Conservation (phyloP, 345 rosid genomes). For the Syzygium oleosum region DNA sequence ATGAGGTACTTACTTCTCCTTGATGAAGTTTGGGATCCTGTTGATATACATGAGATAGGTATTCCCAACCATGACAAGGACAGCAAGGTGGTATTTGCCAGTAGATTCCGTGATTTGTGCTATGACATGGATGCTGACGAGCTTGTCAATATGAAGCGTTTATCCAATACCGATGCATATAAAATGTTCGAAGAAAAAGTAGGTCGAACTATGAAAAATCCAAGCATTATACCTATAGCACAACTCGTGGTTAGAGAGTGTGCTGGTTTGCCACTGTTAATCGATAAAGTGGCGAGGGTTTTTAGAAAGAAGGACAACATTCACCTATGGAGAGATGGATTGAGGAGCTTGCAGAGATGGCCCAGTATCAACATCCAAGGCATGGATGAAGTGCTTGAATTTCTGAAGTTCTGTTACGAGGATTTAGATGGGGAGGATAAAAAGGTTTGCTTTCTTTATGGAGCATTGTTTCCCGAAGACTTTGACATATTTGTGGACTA, state of each 20-base stretch:
- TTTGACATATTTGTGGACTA: too few species aligned
- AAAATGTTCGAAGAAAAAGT: conserved; percentile 16
- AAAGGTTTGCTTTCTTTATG: background rate
- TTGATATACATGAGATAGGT: conserved; percentile 14
- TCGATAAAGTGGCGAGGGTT: too few species aligned
- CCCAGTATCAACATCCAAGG: background rate
- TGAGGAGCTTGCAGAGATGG: too few species aligned
- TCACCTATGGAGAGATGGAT: too few species aligned
- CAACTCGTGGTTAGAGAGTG: too few species aligned
- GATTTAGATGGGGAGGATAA: background rate
- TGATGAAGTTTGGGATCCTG: conserved; percentile 13
- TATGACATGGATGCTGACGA: conserved; percentile 4
- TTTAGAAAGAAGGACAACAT: too few species aligned
- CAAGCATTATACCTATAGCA: too few species aligned
- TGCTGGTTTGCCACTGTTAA: too few species aligned
- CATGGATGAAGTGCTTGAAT: conserved; percentile 17
- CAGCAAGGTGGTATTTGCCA: conserved; percentile 18
- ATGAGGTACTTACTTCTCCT: conserved; percentile 18
- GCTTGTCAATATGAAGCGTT: conserved; percentile 1
- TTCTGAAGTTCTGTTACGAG: conserved; percentile 12
- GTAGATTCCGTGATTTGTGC: conserved; percentile 10
- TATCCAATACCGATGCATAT: conserved; percentile 11
- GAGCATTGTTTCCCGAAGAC: background rate
- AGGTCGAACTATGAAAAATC: background rate
- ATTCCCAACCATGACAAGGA: conserved; percentile 5